phyloP scores from a whole-genome alignment of 306 rosid genomes.

The Oxytropis ochrocephala region DNA sequence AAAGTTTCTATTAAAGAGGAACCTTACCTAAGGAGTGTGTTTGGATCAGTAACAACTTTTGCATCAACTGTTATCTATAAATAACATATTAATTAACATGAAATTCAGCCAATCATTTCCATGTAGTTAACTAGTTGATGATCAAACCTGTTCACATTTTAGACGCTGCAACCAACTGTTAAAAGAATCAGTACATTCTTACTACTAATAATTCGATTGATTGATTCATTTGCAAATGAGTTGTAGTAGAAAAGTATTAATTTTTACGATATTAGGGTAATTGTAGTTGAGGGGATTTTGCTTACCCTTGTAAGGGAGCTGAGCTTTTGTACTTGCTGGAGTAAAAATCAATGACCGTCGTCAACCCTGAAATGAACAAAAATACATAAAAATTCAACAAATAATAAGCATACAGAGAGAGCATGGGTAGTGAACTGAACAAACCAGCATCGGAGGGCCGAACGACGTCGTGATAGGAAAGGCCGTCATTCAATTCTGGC shows the following conservation, averaged over 20 bases:
- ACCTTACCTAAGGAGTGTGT: slow-evolving; percentile 52
- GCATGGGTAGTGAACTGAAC: neutral
- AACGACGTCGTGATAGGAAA: slow-evolving; percentile 71
- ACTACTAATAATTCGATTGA: neutral
- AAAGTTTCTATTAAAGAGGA: neutral
- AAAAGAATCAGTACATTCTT: slow-evolving; percentile 20
- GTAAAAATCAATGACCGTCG: slow-evolving; percentile 70
- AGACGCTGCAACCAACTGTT: slow-evolving; percentile 95
- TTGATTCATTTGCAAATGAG: neutral
- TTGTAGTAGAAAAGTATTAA: neutral
- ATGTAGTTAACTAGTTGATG: neutral
- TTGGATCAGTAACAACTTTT: slow-evolving; percentile 52
- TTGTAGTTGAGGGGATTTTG: neutral
- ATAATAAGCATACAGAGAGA: too few relatives aligned
- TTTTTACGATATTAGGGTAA: neutral
- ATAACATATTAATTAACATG: slow-evolving; percentile 7
- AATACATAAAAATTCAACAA: too few relatives aligned
- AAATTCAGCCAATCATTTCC: neutral
- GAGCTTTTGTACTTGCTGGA: slow-evolving; percentile 64
- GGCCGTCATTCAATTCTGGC: slow-evolving; percentile 85
- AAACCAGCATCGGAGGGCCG: slow-evolving; percentile 58
- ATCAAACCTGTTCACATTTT: slow-evolving; percentile 66
- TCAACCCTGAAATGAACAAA: slow-evolving; percentile 31
- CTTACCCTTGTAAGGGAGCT: slow-evolving; percentile 83
- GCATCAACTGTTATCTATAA: slow-evolving; percentile 68